Conservation (phyloP, 1,139 yeast genomes). For the Kodamaea sp. region DNA sequence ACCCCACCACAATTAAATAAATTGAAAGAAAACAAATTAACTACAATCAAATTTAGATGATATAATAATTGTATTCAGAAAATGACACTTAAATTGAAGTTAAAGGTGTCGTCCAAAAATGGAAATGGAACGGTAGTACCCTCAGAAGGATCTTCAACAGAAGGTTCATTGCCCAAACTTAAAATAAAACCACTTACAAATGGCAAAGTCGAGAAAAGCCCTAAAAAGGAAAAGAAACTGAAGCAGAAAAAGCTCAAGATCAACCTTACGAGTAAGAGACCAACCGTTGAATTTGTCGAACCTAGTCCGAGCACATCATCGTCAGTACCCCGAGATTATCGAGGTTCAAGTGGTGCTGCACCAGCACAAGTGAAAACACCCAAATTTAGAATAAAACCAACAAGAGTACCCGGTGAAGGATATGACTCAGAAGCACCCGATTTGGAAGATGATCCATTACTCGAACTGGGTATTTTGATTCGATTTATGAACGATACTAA, state of each 20-base stretch:
- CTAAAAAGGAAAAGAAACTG: neutral
- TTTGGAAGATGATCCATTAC: conserved; percentile 87
- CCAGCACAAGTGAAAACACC: conserved; percentile 30
- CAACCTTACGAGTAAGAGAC: conserved; percentile 14
- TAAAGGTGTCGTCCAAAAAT: conserved; percentile 16
- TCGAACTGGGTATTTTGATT: conserved; percentile 81
- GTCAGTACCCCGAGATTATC: neutral
- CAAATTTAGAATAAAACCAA: conserved; percentile 74
- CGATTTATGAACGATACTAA: conserved; percentile 79
- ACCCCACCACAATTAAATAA: too few species aligned
- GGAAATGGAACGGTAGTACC: conserved; percentile 3
- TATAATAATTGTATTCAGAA: neutral
- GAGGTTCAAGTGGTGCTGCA: conserved; percentile 5
- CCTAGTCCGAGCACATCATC: conserved; percentile 1
- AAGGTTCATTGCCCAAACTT: conserved; percentile 15
- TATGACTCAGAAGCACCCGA: conserved; percentile 98
- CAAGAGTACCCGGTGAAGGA: conserved; percentile 88
- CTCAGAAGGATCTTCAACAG: conserved; percentile 1
- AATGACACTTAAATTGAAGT: conserved; percentile 25
- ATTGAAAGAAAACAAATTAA: too few species aligned
- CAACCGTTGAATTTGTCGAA: conserved; percentile 4
- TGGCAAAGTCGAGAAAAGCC: neutral
- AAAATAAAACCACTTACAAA: conserved; percentile 19
- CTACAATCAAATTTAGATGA: too few species aligned
- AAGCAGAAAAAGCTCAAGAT: conserved; percentile 23